Conservation (phyloP, 2,329 filamentous ascomycete species). For the Ophiostoma australiae region DNA sequence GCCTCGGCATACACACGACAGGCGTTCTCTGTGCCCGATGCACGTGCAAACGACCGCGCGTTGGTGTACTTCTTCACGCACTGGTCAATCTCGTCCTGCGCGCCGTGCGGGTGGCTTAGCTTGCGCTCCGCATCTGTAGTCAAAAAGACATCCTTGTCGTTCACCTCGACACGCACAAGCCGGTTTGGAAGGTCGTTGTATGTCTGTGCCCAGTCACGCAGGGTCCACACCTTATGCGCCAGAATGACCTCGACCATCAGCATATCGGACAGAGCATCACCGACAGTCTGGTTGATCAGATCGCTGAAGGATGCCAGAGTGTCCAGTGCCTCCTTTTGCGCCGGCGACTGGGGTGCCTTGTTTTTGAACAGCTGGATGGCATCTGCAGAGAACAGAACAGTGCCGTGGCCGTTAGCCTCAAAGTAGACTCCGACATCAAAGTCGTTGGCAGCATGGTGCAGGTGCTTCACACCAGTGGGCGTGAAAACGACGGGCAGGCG, state of each 20-base stretch:
- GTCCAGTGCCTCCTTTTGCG: constrained; percentile 83
- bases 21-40: constrained; percentile 92
- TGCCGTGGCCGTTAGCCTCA: constrained; percentile 96
- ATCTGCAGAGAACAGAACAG: constrained; percentile 84
- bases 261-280: constrained; percentile 92
- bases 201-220: constrained; percentile 85
- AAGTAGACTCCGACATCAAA: constrained; percentile 98
- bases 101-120: constrained; percentile 70
- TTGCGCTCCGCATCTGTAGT: constrained; percentile 89
- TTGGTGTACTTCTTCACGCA: constrained; percentile 86
- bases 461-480: constrained; percentile 91
- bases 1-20: constrained; percentile 96
- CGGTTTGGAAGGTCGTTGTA: constrained; percentile 94
- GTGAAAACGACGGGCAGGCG: constrained; percentile 89
- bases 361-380: constrained; percentile 73
- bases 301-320: constrained; percentile 78
- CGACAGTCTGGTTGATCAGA: constrained; percentile 96
- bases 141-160: constrained; percentile 81
- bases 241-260: constrained; percentile 93
- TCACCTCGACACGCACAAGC: constrained; percentile 87
- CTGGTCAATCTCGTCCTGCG: constrained; percentile 81
- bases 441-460: constrained; percentile 92
- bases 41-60: constrained; percentile 83
- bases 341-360: constrained; percentile 81
- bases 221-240: constrained; percentile 87